Evolutionary conservation across 192 early-diverging fungal species (phyloP).

Genomic region (Coemansia sp.): DNA sequence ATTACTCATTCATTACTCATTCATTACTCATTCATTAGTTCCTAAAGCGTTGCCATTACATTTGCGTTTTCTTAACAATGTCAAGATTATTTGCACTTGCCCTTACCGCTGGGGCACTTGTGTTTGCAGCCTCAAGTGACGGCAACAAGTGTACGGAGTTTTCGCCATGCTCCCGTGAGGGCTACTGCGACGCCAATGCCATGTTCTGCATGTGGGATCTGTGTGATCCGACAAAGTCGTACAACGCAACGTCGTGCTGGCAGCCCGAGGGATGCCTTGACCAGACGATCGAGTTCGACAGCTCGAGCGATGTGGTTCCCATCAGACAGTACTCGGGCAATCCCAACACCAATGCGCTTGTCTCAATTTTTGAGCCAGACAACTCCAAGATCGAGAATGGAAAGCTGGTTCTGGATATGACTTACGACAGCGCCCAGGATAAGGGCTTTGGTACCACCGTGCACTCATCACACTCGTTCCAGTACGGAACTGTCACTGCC

Average conservation of each 20-base stretch:
- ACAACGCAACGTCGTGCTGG: constrained; percentile 51
- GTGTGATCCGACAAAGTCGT: constrained; percentile 41
- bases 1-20: constrained; percentile 1
- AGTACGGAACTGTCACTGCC: constrained; percentile 63
- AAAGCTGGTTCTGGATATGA: constrained; percentile 45
- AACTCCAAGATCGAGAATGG: constrained; percentile 33
- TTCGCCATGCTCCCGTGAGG: constrained; percentile 47
- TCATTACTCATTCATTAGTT: constrained; percentile 1
- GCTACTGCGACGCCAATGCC: constrained; percentile 47
- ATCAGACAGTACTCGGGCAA: constrained; percentile 31
- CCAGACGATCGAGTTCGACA: constrained; percentile 38
- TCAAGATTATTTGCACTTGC: constrained; percentile 18
- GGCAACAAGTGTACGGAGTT: constrained; percentile 23
- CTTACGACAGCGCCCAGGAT: constrained; percentile 35
- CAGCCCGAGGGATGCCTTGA: constrained; percentile 38
- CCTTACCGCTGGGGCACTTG: constrained; percentile 18
- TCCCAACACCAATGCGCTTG: constrained; percentile 45
- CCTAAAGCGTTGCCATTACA: neutral
- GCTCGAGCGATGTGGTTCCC: constrained; percentile 20
- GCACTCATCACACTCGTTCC: constrained; percentile 41
- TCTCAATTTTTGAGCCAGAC: constrained; percentile 47
- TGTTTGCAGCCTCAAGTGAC: neutral
- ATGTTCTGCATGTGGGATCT: constrained; percentile 51
- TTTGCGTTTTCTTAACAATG: constrained; percentile 13
- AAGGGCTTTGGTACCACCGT: constrained; percentile 63